A percentile compares a stretch with the other conserved stretches of the same genome.
phyloP scores from a whole-genome alignment of 441 rosid species.

The Populus trichocarpa region DNA sequence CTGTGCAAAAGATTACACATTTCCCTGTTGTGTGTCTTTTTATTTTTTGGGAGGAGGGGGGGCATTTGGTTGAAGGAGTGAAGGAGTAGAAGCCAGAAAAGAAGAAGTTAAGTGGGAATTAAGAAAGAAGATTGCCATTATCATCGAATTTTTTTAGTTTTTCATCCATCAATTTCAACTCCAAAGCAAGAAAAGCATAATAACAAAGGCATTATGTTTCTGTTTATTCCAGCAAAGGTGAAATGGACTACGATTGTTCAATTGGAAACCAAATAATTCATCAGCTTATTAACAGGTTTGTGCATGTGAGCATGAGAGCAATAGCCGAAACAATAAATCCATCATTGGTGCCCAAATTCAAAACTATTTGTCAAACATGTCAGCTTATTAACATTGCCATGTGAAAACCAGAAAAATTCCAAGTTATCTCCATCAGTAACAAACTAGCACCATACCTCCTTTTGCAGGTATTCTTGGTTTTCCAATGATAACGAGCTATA shows the following conservation, averaged over 20 bases:
- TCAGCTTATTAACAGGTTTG: neutral
- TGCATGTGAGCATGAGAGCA: neutral
- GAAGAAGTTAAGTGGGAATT: neutral
- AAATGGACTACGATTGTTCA: neutral
- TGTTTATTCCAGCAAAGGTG: neutral
- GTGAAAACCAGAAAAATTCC: neutral
- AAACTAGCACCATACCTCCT: neutral
- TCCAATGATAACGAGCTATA: neutral
- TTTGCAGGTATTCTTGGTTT: neutral
- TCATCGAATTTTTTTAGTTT: neutral
- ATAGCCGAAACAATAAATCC: neutral
- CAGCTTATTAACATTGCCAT: neutral
- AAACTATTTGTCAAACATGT: neutral
- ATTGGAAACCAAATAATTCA: neutral
- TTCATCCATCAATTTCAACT: neutral
- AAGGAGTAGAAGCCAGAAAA: neutral
- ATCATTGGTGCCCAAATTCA: neutral
- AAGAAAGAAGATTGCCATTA: neutral
- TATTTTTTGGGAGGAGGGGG: neutral
- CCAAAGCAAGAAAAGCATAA: neutral
- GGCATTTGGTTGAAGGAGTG: neutral
- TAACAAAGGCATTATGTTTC: no score
- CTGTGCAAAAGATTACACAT: neutral
- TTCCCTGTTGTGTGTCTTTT: neutral
- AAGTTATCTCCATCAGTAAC: neutral